Base-by-base conservation (phyloP, 2,329 filamentous ascomycete genomes). In the Orbilia quercus region DNA sequence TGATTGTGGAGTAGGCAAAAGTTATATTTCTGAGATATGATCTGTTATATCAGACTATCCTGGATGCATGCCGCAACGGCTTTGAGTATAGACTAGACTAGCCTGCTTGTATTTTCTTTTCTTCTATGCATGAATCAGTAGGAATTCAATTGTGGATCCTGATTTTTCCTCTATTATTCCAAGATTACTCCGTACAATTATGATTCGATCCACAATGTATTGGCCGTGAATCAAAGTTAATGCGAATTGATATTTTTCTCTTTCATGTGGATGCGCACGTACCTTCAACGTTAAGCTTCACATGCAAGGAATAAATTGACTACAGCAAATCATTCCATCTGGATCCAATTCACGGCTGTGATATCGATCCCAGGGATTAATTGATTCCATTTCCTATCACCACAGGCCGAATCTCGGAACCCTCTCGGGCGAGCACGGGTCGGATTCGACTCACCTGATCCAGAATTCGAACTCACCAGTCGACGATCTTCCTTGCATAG, bases 181-280 rank as follows among this genome's bases (percentile, higher is more conserved):
- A 51, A 44, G 58, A 31, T 31, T 31, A 9, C 28, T 31, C 4
- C 9, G 28, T 4, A 31, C 4, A 31, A 31, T 31, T 31, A 31
- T 5, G 9, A 31, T 5, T 31, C 9, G 28, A 31, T 31, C 28
- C 28, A 31, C 28, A 9, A 31, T 31, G 28, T 31, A 5, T 31
- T 31, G 28, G 28, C n/a, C n/a, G n/a, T n/a, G n/a, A n/a, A n/a
- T n/a, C n/a, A n/a, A n/a, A n/a, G n/a, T n/a, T n/a, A n/a, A n/a
- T n/a, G n/a, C n/a, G n/a, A 31, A 31, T 31, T 31, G 28, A 31
- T 31, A 31, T 31, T 31, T 31, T 31, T 4, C 5, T 9, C 9
- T 40, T 51, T 22, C 63, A 67, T 59, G 63, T 67, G 63, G 63
- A 67, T 36, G 53, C 34, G 53, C 53, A 67, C 53, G 53, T 59